These are phyloP conservation scores for Amaranthus tricolor DNA, from an alignment of 179 eudicot genomes.

Conservation along the genomic window DNA sequence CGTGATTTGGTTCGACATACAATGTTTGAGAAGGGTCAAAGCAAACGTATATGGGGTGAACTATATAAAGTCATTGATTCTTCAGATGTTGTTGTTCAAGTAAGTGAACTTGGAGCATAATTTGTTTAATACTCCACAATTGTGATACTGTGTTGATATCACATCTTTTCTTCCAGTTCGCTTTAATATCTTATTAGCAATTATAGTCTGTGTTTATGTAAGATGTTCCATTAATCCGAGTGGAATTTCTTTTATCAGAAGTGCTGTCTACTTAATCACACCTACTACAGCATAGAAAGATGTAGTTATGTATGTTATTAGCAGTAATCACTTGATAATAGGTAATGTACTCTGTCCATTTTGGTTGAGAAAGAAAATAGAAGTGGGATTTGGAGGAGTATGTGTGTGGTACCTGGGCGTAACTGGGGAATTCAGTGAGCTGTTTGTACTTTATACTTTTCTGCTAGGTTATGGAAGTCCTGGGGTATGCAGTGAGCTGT, in stretches of 20 bases:
- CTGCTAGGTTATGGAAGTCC: background rate
- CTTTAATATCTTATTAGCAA: background rate
- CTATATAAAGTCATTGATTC: slow-evolving; percentile 97
- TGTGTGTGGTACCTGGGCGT: background rate
- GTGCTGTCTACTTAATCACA: too few relatives aligned
- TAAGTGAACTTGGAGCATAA: slow-evolving; percentile 22
- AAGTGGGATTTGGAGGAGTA: background rate
- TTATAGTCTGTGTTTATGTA: background rate
- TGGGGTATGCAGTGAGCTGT: background rate
- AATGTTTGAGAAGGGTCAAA: slow-evolving; percentile 98
- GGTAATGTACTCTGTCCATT: background rate
- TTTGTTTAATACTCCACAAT: background rate
- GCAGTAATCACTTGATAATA: background rate
- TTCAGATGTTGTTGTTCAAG: slow-evolving; percentile 98
- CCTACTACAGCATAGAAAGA: too few relatives aligned
- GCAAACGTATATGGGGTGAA: slow-evolving; percentile 99
- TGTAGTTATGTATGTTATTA: background rate
- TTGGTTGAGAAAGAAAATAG: background rate
- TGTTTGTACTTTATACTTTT: background rate
- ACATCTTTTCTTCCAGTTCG: background rate
- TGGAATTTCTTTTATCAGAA: background rate
- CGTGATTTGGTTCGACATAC: slow-evolving; percentile 90
- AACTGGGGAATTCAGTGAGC: background rate
- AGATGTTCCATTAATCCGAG: background rate
- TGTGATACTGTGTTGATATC: background rate